Conservation (phyloP, 371 early-diverging fungal genomes). For the Mucor saturninus region DNA sequence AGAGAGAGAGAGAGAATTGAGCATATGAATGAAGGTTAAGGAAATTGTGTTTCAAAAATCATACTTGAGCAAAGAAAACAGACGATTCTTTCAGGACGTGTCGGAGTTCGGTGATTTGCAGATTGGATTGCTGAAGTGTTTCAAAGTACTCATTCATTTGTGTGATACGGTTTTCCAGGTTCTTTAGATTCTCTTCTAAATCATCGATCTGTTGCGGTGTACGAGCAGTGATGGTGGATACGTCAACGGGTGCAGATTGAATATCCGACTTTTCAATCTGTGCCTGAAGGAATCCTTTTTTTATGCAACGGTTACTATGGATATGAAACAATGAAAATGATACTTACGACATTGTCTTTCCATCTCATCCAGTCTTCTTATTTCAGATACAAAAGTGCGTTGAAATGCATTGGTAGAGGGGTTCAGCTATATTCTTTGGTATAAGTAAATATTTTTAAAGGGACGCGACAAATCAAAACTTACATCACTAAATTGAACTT, state of each 20-base stretch:
- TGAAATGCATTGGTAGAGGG: constrained; percentile 94
- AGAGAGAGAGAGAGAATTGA: too few relatives aligned
- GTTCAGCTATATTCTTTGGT: constrained; percentile 68
- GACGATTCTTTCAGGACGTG: constrained; percentile 88
- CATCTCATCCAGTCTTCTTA: constrained; percentile 90
- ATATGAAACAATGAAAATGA: not conserved
- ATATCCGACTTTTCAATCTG: constrained; percentile 86
- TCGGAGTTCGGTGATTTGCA: constrained; percentile 88
- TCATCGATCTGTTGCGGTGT: constrained; percentile 93
- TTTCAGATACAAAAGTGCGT: constrained; percentile 90
- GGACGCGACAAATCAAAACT: constrained; percentile 11
- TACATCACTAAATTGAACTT: constrained; percentile 94
- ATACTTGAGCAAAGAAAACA: constrained; percentile 76
- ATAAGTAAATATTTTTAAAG: not conserved
- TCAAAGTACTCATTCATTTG: constrained; percentile 89
- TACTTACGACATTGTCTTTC: constrained; percentile 87
- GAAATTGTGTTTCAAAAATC: not conserved
- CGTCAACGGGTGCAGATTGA: constrained; percentile 53
- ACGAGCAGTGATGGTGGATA: constrained; percentile 63
- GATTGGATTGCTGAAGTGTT: constrained; percentile 76
- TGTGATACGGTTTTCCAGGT: constrained; percentile 79
- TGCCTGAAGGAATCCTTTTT: constrained; percentile 78
- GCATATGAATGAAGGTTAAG: too few relatives aligned
- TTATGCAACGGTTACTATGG: not conserved
- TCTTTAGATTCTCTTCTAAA: constrained; percentile 79